Conservation (phyloP, 2,329 filamentous ascomycete species). For the Cadophora gregata region DNA sequence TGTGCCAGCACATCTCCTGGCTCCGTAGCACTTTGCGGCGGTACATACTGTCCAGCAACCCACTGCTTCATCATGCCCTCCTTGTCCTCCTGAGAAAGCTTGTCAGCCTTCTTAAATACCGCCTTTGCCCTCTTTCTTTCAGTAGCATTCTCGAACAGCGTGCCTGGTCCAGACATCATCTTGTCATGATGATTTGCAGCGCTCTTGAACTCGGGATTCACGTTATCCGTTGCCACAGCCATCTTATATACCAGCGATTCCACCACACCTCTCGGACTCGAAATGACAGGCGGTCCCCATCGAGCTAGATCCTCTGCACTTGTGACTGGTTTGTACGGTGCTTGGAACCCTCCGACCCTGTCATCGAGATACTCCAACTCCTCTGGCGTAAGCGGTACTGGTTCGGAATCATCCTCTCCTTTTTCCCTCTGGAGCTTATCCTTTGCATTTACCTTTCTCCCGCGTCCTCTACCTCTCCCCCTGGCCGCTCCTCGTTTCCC, state of each 20-base stretch:
- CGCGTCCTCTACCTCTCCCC: constrained; percentile 19
- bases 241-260: constrained; percentile 40
- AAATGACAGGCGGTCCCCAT: constrained; percentile 37
- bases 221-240: constrained; percentile 37
- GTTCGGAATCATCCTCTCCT: constrained; percentile 12
- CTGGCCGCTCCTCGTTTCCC: constrained; percentile 46
- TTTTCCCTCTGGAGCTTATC: constrained; percentile 37
- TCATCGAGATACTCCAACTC: constrained; percentile 37
- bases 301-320: constrained; percentile 32
- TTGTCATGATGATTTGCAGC: constrained; percentile 32
- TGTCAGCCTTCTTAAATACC: constrained; percentile 19
- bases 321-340: constrained; percentile 39
- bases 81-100: constrained; percentile 31
- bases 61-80: constrained; percentile 36
- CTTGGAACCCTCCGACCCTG: constrained; percentile 36
- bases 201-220: constrained; percentile 24
- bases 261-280: constrained; percentile 33
- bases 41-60: constrained; percentile 42
- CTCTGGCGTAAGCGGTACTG: constrained; percentile 32
- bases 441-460: constrained; percentile 4
- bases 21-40: constrained; percentile 25
- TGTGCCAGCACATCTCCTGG: constrained; percentile 35
- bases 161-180: constrained; percentile 33
- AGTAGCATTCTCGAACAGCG: constrained; percentile 38
- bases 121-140: constrained; percentile 13